phyloP scores from a whole-genome alignment of 2,329 filamentous ascomycete genomes.

The Pestalotiopsis sp. region DNA sequence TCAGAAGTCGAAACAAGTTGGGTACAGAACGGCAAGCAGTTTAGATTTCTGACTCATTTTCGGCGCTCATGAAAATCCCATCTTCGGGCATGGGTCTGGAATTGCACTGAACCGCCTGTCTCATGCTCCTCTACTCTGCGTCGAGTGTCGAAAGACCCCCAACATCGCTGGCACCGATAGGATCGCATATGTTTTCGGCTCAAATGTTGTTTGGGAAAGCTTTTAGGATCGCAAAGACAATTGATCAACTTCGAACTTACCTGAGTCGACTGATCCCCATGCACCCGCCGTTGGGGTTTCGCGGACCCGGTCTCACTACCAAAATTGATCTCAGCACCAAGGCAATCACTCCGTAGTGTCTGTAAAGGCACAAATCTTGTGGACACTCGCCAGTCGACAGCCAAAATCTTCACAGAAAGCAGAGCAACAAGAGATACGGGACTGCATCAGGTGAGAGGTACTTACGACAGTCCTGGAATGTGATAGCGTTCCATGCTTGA shows the following conservation, averaged over 20 bases:
- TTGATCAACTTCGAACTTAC: neutral
- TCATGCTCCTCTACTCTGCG: conserved; percentile 1
- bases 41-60: conserved; percentile 9
- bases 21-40: neutral
- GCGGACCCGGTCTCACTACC: neutral
- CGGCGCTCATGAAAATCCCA: conserved; percentile 9
- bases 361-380: no score
- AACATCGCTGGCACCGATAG: conserved; percentile 13
- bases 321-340: no score
- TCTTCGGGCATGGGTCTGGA: neutral
- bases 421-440: no score
- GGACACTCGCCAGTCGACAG: no score
- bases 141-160: conserved; percentile 11
- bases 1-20: conserved; percentile 11
- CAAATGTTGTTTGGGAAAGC: conserved; percentile 10
- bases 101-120: neutral
- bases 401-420: no score
- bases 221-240: neutral
- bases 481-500: no score
- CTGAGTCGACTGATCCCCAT: conserved; percentile 8
- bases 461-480: no score
- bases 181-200: conserved; percentile 11
- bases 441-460: no score
- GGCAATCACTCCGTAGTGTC: no score
- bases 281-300: conserved; percentile 11